Conservation (phyloP, 2,329 filamentous ascomycete species). For the Neurospora crassa region DNA sequence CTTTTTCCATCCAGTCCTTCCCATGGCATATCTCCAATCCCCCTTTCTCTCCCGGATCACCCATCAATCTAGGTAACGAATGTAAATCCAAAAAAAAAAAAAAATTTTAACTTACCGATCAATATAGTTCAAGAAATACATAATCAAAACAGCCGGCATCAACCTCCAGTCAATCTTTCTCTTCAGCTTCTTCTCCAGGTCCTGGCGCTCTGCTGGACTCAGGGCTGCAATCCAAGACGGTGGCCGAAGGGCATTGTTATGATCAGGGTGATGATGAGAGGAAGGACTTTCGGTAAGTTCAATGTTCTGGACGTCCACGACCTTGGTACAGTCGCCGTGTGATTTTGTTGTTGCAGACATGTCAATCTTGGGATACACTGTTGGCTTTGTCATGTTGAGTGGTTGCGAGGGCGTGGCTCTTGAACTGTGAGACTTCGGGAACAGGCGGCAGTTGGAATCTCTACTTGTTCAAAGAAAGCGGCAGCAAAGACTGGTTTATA, state of each 20-base stretch:
- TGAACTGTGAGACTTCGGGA: neutral
- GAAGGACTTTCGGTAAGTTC: neutral
- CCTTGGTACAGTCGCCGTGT: neutral
- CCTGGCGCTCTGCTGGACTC: slow-evolving; percentile 34
- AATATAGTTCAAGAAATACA: slow-evolving; percentile 58
- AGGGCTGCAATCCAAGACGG: slow-evolving; percentile 28
- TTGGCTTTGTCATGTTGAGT: neutral
- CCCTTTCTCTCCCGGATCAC: no score
- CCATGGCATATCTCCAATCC: no score
- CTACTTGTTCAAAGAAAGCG: neutral
- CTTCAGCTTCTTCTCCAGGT: slow-evolving; percentile 43
- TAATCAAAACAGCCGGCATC: slow-evolving; percentile 51
- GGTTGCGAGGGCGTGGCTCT: neutral
- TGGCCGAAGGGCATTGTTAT: slow-evolving; percentile 10
- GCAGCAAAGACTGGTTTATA: neutral
- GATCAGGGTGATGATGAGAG: neutral
- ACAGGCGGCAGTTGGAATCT: neutral
- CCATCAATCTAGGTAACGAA: neutral
- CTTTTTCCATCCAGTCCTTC: neutral
- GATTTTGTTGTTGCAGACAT: neutral
- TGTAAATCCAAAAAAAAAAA: neutral
- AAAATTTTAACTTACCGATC: slow-evolving; percentile 26
- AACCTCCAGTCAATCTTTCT: slow-evolving; percentile 53
- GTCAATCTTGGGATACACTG: neutral
- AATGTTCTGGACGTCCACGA: neutral